These are phyloP conservation scores for Penicillium verhagenii DNA, from an alignment of 495 filamentous ascomycete genomes.

Conservation along the genomic window DNA sequence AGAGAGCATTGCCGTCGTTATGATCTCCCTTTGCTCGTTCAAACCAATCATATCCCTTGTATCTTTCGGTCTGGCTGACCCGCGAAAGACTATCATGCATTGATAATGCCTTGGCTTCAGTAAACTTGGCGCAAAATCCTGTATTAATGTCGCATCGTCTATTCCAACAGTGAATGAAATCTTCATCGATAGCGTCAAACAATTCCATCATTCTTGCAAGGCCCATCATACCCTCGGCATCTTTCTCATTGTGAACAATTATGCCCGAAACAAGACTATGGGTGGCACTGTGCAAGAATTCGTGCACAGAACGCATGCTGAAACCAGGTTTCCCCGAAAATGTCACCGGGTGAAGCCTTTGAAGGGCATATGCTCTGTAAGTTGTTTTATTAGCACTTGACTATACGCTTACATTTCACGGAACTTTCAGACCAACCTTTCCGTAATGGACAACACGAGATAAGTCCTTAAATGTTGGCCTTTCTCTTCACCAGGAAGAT, in stretches of 20 bases:
- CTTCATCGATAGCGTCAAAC: slow-evolving; percentile 44
- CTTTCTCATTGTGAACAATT: slow-evolving; percentile 46
- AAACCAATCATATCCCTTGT: slow-evolving; percentile 67
- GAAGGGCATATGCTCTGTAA: slow-evolving; percentile 70
- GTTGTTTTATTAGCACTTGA: not conserved
- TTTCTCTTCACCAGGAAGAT: slow-evolving; percentile 43
- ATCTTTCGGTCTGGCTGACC: slow-evolving; percentile 32
- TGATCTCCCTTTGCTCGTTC: slow-evolving; percentile 36
- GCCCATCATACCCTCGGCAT: slow-evolving; percentile 45
- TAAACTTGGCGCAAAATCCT: slow-evolving; percentile 37
- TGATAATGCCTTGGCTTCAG: slow-evolving; percentile 32
- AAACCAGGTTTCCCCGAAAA: slow-evolving; percentile 39
- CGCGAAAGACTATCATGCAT: slow-evolving; percentile 36
- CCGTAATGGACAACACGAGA: slow-evolving; percentile 61
- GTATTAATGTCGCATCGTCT: slow-evolving; percentile 33
- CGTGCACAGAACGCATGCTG: slow-evolving; percentile 38
- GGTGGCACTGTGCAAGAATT: slow-evolving; percentile 39
- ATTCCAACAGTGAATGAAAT: slow-evolving; percentile 44
- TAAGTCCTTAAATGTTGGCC: slow-evolving; percentile 46
- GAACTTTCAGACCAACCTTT: slow-evolving; percentile 36
- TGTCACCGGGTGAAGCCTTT: slow-evolving; percentile 46
- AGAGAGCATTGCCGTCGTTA: slow-evolving; percentile 35
- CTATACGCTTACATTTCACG: not conserved
- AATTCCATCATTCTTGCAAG: slow-evolving; percentile 42
- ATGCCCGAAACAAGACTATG: slow-evolving; percentile 42